Evolutionary conservation across 768 basidiomycete species (phyloP).

Genomic region (Rhodotorula toruloides): DNA sequence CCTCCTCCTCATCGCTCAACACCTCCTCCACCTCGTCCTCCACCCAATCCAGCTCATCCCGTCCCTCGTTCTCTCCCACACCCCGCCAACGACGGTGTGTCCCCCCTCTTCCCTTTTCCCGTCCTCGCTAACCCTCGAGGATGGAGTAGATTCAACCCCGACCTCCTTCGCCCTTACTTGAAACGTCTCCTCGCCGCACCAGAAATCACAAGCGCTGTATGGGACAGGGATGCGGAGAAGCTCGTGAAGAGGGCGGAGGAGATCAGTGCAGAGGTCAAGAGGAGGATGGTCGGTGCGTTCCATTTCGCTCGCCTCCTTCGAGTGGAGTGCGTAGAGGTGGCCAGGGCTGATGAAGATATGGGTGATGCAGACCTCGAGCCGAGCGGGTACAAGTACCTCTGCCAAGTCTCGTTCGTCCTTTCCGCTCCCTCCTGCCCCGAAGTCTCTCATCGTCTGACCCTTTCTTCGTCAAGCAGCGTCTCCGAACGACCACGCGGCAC

Average conservation of each 20-base stretch:
- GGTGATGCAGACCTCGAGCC: background rate
- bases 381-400: slow-evolving; percentile 4
- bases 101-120: background rate
- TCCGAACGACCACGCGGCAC: background rate
- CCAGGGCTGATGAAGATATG: accelerated
- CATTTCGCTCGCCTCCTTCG: background rate
- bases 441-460: background rate
- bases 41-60: too few species aligned
- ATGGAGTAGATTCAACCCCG: background rate
- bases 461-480: background rate
- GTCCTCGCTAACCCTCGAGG: background rate
- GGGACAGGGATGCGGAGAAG: background rate
- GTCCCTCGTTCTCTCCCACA: background rate
- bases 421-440: background rate
- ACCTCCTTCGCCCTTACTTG: background rate
- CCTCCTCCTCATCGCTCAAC: too few species aligned
- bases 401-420: slow-evolving; percentile 4
- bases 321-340: accelerated
- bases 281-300: slow-evolving; percentile 5
- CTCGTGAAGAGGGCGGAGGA: background rate
- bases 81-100: background rate
- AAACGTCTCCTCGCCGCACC: background rate
- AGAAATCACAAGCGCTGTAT: background rate
- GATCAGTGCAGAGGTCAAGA: background rate
- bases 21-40: background rate